phyloP scores from a whole-genome alignment of 2,329 filamentous ascomycete species.

The Aquanectria penicillioides region DNA sequence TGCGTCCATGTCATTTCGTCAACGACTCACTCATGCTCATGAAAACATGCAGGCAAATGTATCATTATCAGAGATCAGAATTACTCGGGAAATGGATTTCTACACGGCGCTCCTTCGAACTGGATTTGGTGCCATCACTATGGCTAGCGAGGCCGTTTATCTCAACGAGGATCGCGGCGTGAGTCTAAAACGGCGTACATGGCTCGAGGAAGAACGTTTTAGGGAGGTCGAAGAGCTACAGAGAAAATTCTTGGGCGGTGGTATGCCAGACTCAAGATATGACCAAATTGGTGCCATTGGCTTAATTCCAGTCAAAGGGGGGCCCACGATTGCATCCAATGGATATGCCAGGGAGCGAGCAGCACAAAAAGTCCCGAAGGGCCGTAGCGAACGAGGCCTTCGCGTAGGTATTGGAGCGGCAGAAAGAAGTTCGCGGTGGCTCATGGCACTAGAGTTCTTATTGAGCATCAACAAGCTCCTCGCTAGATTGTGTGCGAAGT shows the following conservation, averaged over 20 bases:
- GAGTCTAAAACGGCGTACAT: conserved; percentile 79
- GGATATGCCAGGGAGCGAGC: conserved; percentile 78
- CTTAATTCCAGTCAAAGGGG: conserved; percentile 63
- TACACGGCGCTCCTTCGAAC: conserved; percentile 89
- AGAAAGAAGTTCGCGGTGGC: conserved; percentile 82
- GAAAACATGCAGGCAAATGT: conserved; percentile 93
- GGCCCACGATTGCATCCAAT: conserved; percentile 54
- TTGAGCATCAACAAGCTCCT: conserved; percentile 70
- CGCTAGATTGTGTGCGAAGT: conserved; percentile 45
- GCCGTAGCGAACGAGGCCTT: conserved; percentile 56
- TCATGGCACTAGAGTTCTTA: conserved; percentile 79
- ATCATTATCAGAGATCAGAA: conserved; percentile 80
- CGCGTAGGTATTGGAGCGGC: conserved; percentile 79
- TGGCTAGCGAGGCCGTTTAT: conserved; percentile 95
- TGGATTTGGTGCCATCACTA: conserved; percentile 88
- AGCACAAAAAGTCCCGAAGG: conserved; percentile 64
- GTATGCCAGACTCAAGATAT: conserved; percentile 58
- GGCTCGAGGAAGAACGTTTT: conserved; percentile 89
- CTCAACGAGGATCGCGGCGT: conserved; percentile 88
- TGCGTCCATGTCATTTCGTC: conserved; percentile 55
- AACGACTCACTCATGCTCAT: conserved; percentile 77
- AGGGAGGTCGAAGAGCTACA: conserved; percentile 75
- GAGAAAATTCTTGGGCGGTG: conserved; percentile 60
- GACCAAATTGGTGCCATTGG: conserved; percentile 65
- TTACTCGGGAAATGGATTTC: conserved; percentile 92